phyloP scores from a whole-genome alignment of 306 rosid species.

The Lablab purpureus region DNA sequence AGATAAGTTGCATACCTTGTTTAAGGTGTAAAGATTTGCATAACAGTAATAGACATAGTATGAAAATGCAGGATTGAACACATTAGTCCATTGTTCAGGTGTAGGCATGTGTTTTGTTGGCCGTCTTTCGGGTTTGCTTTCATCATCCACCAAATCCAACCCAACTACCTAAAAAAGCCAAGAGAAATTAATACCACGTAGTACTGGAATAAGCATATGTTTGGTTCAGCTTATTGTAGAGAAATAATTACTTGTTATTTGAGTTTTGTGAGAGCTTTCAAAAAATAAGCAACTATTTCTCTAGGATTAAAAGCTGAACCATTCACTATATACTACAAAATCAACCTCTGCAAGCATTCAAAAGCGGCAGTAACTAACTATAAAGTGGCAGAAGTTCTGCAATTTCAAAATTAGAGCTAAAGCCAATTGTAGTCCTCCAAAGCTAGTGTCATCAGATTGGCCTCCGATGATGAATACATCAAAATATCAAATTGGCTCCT shows the following conservation, averaged over 20 bases:
- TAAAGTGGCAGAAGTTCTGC: conserved; percentile 2
- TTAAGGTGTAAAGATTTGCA: conserved; percentile 90
- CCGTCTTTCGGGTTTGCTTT: conserved; percentile 97
- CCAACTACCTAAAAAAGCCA: conserved; percentile 78
- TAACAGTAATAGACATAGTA: conserved; percentile 95
- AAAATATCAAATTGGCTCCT: conserved; percentile 26
- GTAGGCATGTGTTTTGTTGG: conserved; percentile 99
- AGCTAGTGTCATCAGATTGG: conserved; percentile 21
- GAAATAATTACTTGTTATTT: not conserved
- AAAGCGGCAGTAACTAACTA: not conserved
- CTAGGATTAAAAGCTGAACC: conserved; percentile 1
- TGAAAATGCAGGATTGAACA: conserved; percentile 95
- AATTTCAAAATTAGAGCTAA: conserved; percentile 4
- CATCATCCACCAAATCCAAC: conserved; percentile 96
- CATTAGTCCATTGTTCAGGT: conserved; percentile 96
- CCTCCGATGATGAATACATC: conserved; percentile 1
- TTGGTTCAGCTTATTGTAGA: not conserved
- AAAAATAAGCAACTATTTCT: not conserved
- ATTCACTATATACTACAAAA: conserved; percentile 14
- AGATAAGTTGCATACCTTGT: conserved; percentile 70
- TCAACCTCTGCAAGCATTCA: conserved; percentile 27
- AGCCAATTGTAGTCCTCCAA: conserved; percentile 24
- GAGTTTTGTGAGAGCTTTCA: not conserved
- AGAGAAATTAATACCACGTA: conserved; percentile 23
- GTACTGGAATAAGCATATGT: not conserved